Base-by-base conservation (phyloP, 2,329 filamentous ascomycete genomes). In the Aureobasidium subglaciale region DNA sequence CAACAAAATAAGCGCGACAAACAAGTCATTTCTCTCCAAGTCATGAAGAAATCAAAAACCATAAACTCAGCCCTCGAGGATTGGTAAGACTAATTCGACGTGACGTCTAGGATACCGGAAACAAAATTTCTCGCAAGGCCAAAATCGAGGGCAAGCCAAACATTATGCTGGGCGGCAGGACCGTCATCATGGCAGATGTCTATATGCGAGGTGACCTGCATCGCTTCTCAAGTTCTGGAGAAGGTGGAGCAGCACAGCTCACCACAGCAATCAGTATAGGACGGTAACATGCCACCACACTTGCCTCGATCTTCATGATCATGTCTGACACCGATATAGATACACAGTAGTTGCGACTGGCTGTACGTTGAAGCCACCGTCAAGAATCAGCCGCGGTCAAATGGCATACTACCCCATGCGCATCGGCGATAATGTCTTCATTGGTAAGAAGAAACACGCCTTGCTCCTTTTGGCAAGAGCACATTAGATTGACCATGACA, bases 121-220 rank as follows among this genome's bases (percentile, higher is more conserved):
- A 99, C 81, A 97, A 97, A 76, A 93, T 99, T 65, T 92, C 91
- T 35, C 89, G 93, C 62, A 90, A 90, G 63, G 88, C 90, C 59
- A 85, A 87, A 68, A 89, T 99, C 63, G 88, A 95, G 66, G 93
- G 93, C 65, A 96, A 92, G 20, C 90, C 95, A 64, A 95, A 97
- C 74, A 97, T 99, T 73, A 96, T 96, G 72, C 86, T 99, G 2
- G 93, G 90, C 63, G 93, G 93, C 60, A 95, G 71, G 73, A 95
- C 91, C 1, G 90, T 97, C 60, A 95, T 99, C 67, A 90, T 96
- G 78, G 87, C 90, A 60, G 91, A 96, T 67, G 92, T 90, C 64
- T 90, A 93, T 72, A 90, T 99, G 67, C 86, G 93, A 45, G 93
- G 92, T 41, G 93, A 99, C 67, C 82, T 99, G 78, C 53, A 83